Evolutionary conservation across 1,284 basidiomycete genomes (phyloP), one percentile per base, ranked within the genome.

Genomic region (Neonothopanus nambi): DNA sequence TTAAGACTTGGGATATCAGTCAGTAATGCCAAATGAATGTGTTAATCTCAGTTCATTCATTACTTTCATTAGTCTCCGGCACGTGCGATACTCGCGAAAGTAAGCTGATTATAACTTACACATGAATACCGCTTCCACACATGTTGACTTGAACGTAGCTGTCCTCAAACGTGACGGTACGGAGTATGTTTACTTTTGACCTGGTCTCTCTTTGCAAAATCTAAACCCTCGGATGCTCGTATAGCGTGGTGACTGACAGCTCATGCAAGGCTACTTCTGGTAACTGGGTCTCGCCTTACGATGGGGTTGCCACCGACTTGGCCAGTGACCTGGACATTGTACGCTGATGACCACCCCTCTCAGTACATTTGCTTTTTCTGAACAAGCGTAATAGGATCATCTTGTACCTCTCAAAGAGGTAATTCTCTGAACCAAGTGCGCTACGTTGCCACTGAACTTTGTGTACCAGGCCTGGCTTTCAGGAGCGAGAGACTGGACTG

Each of bases 151-250:
- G 30, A 9, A 33, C 2, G 30, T 33, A 63, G 80, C 78, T 9
- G 77, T 82, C 24, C 65, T 82, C 50, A 80, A 76, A 60, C 74
- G 81, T 15, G 81, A 82, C 58, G 80, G 79, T 2, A 78, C 73
- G 9, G 67, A 64, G 57, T 58, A 37, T 11, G 36, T 39, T n/a
- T 38, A 11, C 23, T 11, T 21, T 47, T 33, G 11, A 21, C n/a
- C 8, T 39, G 26, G 20, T 39, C 43, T 20, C 20, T 24, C 23
- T 8, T 37, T 51, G 15, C 11, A 7, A 5, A 3, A 21, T 13
- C 13, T 40, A 11, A 9, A 38, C 17, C n/a, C 26, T 12, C 36
- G 17, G 9, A 24, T 48, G 9, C 21, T 46, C 12, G 8, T 36
- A 20, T 21, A 58, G 57, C 57, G 78, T 81, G 26, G 72, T 76